Evolutionary conservation across 441 rosid genomes (phyloP).

Genomic region (Macaranga tanarius): DNA sequence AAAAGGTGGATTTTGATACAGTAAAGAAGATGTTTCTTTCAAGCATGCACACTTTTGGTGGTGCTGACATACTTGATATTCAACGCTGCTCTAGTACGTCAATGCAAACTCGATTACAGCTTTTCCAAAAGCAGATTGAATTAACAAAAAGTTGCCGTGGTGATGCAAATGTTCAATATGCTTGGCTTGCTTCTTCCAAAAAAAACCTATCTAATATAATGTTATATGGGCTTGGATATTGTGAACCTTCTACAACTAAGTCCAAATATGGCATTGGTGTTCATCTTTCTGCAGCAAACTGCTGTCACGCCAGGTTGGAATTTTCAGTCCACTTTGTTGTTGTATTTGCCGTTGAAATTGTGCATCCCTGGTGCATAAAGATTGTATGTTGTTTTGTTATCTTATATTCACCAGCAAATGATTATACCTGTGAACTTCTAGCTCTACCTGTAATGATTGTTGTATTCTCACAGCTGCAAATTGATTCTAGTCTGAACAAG

Average conservation of each 20-base stretch:
- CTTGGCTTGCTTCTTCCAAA: slow-evolving; percentile 87
- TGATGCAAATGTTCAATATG: slow-evolving; percentile 71
- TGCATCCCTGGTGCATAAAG: neutral
- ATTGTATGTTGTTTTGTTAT: neutral
- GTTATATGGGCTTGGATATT: slow-evolving; percentile 68
- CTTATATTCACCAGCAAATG: neutral
- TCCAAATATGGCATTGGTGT: slow-evolving; percentile 69
- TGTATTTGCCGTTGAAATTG: slow-evolving; percentile 2
- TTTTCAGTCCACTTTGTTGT: neutral
- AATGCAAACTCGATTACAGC: slow-evolving; percentile 54
- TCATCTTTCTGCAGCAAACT: slow-evolving; percentile 64
- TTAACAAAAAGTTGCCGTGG: slow-evolving; percentile 68
- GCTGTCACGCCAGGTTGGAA: slow-evolving; percentile 58
- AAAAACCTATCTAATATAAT: slow-evolving; percentile 39
- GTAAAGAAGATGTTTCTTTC: slow-evolving; percentile 51
- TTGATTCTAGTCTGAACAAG: neutral
- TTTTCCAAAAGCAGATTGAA: slow-evolving; percentile 78
- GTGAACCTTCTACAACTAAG: slow-evolving; percentile 51
- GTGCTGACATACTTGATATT: slow-evolving; percentile 46
- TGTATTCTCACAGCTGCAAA: neutral
- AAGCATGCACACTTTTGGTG: slow-evolving; percentile 46
- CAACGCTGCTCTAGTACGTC: slow-evolving; percentile 44
- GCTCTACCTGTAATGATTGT: neutral
- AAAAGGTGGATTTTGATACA: slow-evolving; percentile 41
- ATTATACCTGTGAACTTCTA: neutral